Evolutionary conservation across 208 protist species (phyloP).

Genomic region (Leishmania amazonensis): DNA sequence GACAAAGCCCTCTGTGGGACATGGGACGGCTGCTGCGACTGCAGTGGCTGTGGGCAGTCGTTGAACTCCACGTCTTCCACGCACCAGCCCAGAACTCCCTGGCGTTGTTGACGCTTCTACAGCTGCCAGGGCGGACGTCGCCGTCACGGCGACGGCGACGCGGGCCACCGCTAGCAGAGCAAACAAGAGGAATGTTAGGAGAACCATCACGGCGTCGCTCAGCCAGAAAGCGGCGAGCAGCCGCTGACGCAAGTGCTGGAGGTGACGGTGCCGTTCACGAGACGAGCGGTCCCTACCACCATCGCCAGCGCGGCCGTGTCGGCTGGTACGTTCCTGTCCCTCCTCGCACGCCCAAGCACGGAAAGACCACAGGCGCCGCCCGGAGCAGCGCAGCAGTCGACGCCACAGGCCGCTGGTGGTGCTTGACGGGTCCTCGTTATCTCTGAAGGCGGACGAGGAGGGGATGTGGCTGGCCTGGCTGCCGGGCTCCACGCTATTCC

Average conservation of each 20-base stretch:
- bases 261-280: neutral
- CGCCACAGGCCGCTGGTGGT: neutral
- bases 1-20: constrained; percentile 5
- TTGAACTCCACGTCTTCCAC: neutral
- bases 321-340: neutral
- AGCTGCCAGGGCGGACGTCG: neutral
- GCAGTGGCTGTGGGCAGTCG: neutral
- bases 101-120: neutral
- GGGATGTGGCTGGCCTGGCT: neutral
- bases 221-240: constrained; percentile 20
- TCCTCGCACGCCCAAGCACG: neutral
- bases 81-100: neutral
- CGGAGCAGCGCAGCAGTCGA: neutral
- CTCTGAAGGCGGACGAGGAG: neutral
- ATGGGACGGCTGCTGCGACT: neutral
- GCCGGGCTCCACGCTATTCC: neutral
- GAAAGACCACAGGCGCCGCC: neutral
- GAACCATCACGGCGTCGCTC: constrained; percentile 4
- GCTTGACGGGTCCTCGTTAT: neutral
- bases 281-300: neutral
- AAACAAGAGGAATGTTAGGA: constrained; percentile 9
- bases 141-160: constrained; percentile 14
- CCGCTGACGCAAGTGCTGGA: constrained; percentile 1
- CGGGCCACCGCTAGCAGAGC: constrained; percentile 10
- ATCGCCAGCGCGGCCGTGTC: neutral